phyloP scores from a whole-genome alignment of 257 asterid genomes.

The Phtheirospermum japonicum region DNA sequence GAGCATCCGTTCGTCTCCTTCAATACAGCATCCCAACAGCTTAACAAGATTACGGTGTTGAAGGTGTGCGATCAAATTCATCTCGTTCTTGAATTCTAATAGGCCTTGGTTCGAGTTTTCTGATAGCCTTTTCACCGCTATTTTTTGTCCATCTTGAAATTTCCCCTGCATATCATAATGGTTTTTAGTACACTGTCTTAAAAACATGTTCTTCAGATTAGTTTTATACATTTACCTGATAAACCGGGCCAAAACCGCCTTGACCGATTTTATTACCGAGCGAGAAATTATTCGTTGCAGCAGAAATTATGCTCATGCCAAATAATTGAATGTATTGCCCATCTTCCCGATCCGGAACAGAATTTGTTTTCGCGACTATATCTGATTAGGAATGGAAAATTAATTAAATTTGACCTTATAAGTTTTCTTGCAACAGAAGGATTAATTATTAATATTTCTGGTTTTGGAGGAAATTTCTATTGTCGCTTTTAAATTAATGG shows the following conservation, averaged over 20 bases:
- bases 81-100: conserved; percentile 41
- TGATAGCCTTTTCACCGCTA: conserved; percentile 42
- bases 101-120: conserved; percentile 37
- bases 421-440: not conserved
- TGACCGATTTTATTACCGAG: conserved; percentile 40
- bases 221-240: conserved; percentile 26
- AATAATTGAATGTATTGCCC: conserved; percentile 22
- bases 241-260: conserved; percentile 56
- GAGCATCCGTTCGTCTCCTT: conserved; percentile 37
- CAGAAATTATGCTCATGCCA: conserved; percentile 22
- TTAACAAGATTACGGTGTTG: conserved; percentile 45
- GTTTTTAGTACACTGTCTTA: not conserved
- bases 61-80: conserved; percentile 32
- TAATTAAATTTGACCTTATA: not conserved
- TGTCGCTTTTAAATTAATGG: too few species aligned
- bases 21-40: conserved; percentile 44
- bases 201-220: not conserved
- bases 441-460: too few species aligned
- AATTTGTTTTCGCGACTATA: not conserved
- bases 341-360: conserved; percentile 5
- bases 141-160: conserved; percentile 28
- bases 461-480: too few species aligned
- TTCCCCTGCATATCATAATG: conserved; percentile 28
- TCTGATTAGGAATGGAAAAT: conserved; percentile 6
- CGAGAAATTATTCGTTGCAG: conserved; percentile 41